Conservation (phyloP, 2,329 filamentous ascomycete species). For the Cercospora sp. region DNA sequence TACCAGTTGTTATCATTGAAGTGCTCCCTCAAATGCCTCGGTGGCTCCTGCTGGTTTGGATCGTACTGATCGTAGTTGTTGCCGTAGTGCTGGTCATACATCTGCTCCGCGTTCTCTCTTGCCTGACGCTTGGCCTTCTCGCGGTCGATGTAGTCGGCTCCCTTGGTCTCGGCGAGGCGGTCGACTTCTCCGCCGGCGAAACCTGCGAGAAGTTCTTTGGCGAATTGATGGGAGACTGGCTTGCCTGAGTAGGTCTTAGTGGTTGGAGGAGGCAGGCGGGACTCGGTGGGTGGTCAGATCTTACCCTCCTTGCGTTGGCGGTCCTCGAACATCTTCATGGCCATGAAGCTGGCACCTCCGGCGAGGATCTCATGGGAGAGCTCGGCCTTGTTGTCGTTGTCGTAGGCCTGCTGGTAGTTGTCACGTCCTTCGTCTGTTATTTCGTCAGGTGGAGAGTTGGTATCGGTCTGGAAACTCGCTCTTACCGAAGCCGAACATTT, state of each 20-base stretch:
- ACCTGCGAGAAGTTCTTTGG: conserved; percentile 74
- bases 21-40: conserved; percentile 35
- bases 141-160: conserved; percentile 50
- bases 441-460: background rate
- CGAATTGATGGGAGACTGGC: conserved; percentile 68
- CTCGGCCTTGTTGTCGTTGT: conserved; percentile 54
- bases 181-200: conserved; percentile 74
- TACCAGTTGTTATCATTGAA: conserved; percentile 31
- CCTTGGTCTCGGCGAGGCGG: conserved; percentile 64
- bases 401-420: conserved; percentile 57
- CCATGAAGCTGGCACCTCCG: conserved; percentile 74
- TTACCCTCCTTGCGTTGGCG: conserved; percentile 64
- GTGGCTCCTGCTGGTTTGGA: conserved; percentile 45
- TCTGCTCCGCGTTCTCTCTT: conserved; percentile 44
- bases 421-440: conserved; percentile 53
- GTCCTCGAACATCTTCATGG: conserved; percentile 78
- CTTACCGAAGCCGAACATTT: conserved; percentile 19
- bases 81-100: conserved; percentile 54
- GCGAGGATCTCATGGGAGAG: conserved; percentile 73
- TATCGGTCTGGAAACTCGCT: too few relatives aligned
- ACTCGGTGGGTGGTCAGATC: conserved; percentile 18
- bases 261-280: too few relatives aligned
- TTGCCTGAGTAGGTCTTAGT: conserved; percentile 54
- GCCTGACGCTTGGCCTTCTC: conserved; percentile 52
- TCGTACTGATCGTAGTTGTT: conserved; percentile 47